phyloP scores from a whole-genome alignment of 305 asterid species.

The Andrographis paniculata region DNA sequence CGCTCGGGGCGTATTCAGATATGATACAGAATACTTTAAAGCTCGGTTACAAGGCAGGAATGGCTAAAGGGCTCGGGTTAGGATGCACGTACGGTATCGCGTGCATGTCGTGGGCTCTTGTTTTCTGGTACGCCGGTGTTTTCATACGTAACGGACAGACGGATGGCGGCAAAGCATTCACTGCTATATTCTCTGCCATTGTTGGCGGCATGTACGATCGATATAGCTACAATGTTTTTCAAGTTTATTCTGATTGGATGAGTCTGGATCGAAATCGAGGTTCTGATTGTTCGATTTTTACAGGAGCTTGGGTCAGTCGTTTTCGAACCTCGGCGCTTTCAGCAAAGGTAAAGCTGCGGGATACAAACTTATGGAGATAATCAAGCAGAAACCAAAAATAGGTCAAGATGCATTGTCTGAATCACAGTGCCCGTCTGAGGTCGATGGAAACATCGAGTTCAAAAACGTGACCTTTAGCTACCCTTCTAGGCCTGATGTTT shows the following conservation, averaged over 20 bases:
- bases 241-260: background rate
- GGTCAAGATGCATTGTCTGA: slow-evolving; percentile 38
- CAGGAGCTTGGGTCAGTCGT: slow-evolving; percentile 99
- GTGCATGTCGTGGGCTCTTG: slow-evolving; percentile 99
- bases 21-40: slow-evolving; percentile 79
- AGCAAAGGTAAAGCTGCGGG: slow-evolving; percentile 99
- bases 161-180: slow-evolving; percentile 96
- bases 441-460: slow-evolving; percentile 84
- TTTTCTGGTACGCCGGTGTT: slow-evolving; percentile 98
- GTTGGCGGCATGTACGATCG: slow-evolving; percentile 99
- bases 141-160: slow-evolving; percentile 83
- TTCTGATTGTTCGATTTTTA: slow-evolving; percentile 17
- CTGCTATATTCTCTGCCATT: slow-evolving; percentile 94
- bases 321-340: slow-evolving; percentile 90
- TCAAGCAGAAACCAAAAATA: slow-evolving; percentile 83
- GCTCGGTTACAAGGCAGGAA: slow-evolving; percentile 96
- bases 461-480: slow-evolving; percentile 85
- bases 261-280: background rate
- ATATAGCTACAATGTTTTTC: slow-evolving; percentile 25
- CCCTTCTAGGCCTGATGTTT: slow-evolving; percentile 92
- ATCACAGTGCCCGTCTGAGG: slow-evolving; percentile 45
- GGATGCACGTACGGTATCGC: slow-evolving; percentile 98
- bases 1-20: slow-evolving; percentile 77
- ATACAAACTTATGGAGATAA: slow-evolving; percentile 80
- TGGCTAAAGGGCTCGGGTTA: slow-evolving; percentile 97